Evolutionary conservation across 2,329 filamentous ascomycete species (phyloP).

Genomic region (Alternaria triticina): DNA sequence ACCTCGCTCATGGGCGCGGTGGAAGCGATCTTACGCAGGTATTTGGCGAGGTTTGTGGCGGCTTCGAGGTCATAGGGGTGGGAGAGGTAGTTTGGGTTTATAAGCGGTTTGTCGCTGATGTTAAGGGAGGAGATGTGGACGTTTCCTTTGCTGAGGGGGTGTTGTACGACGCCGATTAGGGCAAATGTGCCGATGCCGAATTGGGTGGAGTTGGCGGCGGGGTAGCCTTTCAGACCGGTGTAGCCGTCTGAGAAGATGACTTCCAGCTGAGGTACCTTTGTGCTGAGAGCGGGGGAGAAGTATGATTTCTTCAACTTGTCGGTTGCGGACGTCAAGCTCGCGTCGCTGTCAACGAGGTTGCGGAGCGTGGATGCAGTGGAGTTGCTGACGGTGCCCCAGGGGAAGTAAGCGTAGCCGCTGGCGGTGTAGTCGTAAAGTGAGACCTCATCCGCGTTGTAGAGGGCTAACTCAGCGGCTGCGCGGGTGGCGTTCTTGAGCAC

Average conservation of each 20-base stretch:
- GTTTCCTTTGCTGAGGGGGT: constrained; percentile 41
- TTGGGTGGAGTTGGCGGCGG: constrained; percentile 29
- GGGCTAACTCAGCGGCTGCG: constrained; percentile 49
- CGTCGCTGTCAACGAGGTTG: constrained; percentile 38
- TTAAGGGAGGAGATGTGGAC: constrained; percentile 33
- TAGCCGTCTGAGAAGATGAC: constrained; percentile 56
- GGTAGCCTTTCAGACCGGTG: constrained; percentile 50
- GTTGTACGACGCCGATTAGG: constrained; percentile 45
- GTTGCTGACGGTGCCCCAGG: constrained; percentile 50
- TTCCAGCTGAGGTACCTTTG: constrained; percentile 51
- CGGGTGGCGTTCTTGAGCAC: constrained; percentile 35
- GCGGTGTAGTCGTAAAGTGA: constrained; percentile 52
- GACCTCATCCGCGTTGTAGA: constrained; percentile 40
- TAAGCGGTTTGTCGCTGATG: constrained; percentile 30
- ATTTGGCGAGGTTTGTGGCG: constrained; percentile 23
- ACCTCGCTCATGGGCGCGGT: constrained; percentile 33
- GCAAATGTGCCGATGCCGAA: constrained; percentile 40
- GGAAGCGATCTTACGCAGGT: constrained; percentile 37
- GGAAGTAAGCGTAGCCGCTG: constrained; percentile 51
- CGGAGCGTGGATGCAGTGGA: constrained; percentile 40
- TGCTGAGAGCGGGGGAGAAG: constrained; percentile 40
- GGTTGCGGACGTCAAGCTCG: constrained; percentile 16
- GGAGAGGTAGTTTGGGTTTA: constrained; percentile 39
- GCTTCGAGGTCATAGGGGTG: constrained; percentile 37
- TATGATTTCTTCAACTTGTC: constrained; percentile 36